phyloP scores from a whole-genome alignment of 2,329 filamentous ascomycete genomes.

The Nothomitra cinnamomea region DNA sequence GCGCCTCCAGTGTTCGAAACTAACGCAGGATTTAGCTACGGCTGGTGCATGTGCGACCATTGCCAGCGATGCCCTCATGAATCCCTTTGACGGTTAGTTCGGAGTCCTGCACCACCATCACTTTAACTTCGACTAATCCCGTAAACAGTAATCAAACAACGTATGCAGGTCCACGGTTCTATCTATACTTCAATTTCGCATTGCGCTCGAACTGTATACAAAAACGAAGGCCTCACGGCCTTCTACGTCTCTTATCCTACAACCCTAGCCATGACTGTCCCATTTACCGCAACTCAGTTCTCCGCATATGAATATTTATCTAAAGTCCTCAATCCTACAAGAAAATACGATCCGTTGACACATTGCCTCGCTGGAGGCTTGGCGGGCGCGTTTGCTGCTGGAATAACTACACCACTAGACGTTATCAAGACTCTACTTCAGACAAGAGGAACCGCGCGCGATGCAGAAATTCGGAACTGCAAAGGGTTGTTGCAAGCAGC shows the following conservation, averaged over 20 bases:
- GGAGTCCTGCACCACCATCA: neutral
- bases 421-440: constrained; percentile 97
- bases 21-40: constrained; percentile 43
- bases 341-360: constrained; percentile 78
- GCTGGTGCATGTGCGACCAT: constrained; percentile 93
- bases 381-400: constrained; percentile 84
- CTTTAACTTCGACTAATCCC: neutral
- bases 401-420: constrained; percentile 87
- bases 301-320: constrained; percentile 95
- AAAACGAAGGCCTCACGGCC: constrained; percentile 68
- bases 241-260: constrained; percentile 99
- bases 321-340: constrained; percentile 75
- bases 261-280: constrained; percentile 94
- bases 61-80: constrained; percentile 96
- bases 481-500: constrained; percentile 67
- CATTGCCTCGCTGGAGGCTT: constrained; percentile 87
- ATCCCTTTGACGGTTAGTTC: constrained; percentile 81
- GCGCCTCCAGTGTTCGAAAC: constrained; percentile 10
- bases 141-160: constrained; percentile 81
- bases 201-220: constrained; percentile 78
- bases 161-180: constrained; percentile 98
- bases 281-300: constrained; percentile 93
- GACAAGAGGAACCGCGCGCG: constrained; percentile 69
- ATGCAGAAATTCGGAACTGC: constrained; percentile 70
- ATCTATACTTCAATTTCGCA: constrained; percentile 72